Base-by-base conservation (phyloP, 345 rosid species). In the Laguncularia racemosa region DNA sequence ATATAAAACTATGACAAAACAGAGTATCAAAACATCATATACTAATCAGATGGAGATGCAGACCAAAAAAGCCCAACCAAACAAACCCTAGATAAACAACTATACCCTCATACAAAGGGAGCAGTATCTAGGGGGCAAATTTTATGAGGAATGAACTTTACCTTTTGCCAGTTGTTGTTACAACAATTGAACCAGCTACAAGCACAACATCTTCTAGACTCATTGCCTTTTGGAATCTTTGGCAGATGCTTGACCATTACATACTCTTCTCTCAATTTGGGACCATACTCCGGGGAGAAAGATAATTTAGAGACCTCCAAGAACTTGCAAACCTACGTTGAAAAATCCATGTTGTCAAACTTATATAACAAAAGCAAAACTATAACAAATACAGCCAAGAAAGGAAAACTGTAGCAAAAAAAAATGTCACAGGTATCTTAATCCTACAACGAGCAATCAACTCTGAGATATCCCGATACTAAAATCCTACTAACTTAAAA, bases 141-240 rank as follows among this genome's bases (percentile, higher is more conserved):
- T n/a, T 58, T n/a, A n/a, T 45, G 43, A 19, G 16, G 5, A 38
- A 51, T 62, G 44, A 64, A 55, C 54, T 57, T 74, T 81, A 95
- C 99, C 97, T 86, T 90, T 70, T 90, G 95, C 97, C 97, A 95
- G 73, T 81, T 95, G 77, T 90, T 86, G 71, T 88, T 88, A 72
- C 99, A 95, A 77, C 93, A 95, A 83, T 63, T 67, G 67, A 84
- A 83, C 86, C 91, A 85, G 67, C 66, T 44, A 62, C 96, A 86
- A 20, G 79, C 71, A 77, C 90, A 88, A 57, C 97, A 90, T 67
- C 62, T 78, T 62, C 61, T 69, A 26, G 89, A 75, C 66, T 81
- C 89, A 64, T 82, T 89, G 57, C 72, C 61, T 57, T 68, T 86
- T 46, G 77, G 57, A 65, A 88, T 66, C 57, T 79, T 76, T 19